Percentiles rank a stretch among this genome's conserved stretches.
phyloP scores from a whole-genome alignment of 129 eudicot genomes.

The Ambrosia trifida region DNA sequence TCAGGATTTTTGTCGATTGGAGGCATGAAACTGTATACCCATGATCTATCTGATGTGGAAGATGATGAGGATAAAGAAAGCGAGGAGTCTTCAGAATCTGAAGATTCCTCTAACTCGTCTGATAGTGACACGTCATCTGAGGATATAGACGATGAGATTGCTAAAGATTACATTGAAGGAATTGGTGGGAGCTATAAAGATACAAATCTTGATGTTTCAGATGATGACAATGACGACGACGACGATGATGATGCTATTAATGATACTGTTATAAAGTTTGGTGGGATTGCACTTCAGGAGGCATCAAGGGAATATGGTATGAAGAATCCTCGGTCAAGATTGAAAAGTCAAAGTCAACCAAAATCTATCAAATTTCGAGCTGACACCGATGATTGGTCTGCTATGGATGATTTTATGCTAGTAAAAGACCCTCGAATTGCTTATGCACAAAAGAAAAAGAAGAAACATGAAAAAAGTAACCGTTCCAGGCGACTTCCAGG shows the following conservation, averaged over 20 bases:
- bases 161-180: conserved; percentile 80
- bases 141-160: conserved; percentile 75
- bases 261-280: conserved; percentile 55
- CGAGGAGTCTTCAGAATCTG: conserved; percentile 54
- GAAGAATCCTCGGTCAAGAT: conserved; percentile 48
- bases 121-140: conserved; percentile 66
- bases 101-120: conserved; percentile 53
- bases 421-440: conserved; percentile 72
- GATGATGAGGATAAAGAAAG: conserved; percentile 46
- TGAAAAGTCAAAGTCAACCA: conserved; percentile 31
- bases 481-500: conserved; percentile 67
- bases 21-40: conserved; percentile 62
- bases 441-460: conserved; percentile 69
- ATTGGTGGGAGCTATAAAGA: conserved; percentile 63
- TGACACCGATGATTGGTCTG: conserved; percentile 34
- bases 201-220: conserved; percentile 50
- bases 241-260: conserved; percentile 39
- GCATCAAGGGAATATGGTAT: conserved; percentile 88
- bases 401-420: conserved; percentile 61
- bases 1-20: conserved; percentile 75
- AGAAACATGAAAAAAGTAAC: conserved; percentile 68
- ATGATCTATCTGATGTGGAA: conserved; percentile 63
- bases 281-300: conserved; percentile 81
- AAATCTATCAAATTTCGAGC: conserved; percentile 31
- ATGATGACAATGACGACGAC: conserved; percentile 13